phyloP scores from a whole-genome alignment of 73 alveolate species.

The Paramecium caudatum region DNA sequence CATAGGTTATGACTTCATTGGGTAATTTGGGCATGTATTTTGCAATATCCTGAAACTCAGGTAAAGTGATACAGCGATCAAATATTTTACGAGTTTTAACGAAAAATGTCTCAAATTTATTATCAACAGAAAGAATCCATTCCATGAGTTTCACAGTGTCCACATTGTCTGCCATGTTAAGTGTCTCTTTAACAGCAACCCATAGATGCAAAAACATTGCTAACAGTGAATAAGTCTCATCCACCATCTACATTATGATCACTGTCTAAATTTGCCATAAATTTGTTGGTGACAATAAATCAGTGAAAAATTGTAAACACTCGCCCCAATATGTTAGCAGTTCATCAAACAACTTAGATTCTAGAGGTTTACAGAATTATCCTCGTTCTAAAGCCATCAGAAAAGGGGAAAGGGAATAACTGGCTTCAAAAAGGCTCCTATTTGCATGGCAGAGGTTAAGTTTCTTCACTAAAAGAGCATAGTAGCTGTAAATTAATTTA shows the following conservation, averaged over 20 bases:
- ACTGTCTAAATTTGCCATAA: slow-evolving; percentile 69
- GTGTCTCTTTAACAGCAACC: slow-evolving; percentile 62
- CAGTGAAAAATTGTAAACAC: slow-evolving; percentile 9
- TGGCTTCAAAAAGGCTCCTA: slow-evolving; percentile 63
- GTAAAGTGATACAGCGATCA: slow-evolving; percentile 15
- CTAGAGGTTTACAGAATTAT: slow-evolving; percentile 70
- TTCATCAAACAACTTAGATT: slow-evolving; percentile 59
- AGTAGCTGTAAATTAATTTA: slow-evolving; percentile 18
- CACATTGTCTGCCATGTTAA: slow-evolving; percentile 8
- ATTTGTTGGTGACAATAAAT: slow-evolving; percentile 18
- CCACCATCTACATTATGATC: slow-evolving; percentile 57
- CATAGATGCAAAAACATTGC: slow-evolving; percentile 67
- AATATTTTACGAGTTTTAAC: neutral
- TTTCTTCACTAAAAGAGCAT: neutral
- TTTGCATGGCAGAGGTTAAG: slow-evolving; percentile 28
- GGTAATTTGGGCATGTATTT: slow-evolving; percentile 59
- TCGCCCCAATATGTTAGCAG: slow-evolving; percentile 43
- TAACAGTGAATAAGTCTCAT: slow-evolving; percentile 68
- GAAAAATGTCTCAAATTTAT: slow-evolving; percentile 52
- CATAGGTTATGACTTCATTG: slow-evolving; percentile 53
- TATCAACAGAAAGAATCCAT: slow-evolving; percentile 53
- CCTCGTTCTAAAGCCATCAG: slow-evolving; percentile 36
- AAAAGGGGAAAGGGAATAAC: slow-evolving; percentile 66
- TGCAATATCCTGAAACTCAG: slow-evolving; percentile 44
- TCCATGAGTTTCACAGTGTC: slow-evolving; percentile 43